These are phyloP conservation scores for Leptomonas seymouri DNA, from an alignment of 208 protist genomes.

Conservation along the genomic window DNA sequence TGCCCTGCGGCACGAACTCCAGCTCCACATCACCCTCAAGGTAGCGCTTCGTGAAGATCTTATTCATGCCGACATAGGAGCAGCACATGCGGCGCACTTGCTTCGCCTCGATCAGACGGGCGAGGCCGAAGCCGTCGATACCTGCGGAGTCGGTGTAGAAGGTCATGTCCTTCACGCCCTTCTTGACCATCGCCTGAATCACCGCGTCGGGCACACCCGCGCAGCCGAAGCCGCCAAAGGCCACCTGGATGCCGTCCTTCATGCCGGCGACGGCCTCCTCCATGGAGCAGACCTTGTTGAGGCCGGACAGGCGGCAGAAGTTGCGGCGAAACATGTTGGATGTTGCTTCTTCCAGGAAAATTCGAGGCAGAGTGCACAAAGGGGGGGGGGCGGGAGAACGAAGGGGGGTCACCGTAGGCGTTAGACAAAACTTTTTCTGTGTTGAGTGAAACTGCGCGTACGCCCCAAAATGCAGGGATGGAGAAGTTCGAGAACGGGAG, in stretches of 20 bases:
- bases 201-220: conserved; percentile 95
- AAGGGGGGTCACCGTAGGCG: too few species aligned
- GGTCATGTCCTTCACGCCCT: conserved; percentile 91
- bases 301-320: conserved; percentile 39
- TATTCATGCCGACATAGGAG: conserved; percentile 97
- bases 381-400: too few species aligned
- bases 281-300: conserved; percentile 80
- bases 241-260: conserved; percentile 56
- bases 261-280: conserved; percentile 83
- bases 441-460: too few species aligned
- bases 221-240: conserved; percentile 97
- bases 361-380: too few species aligned
- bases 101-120: conserved; percentile 92
- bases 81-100: conserved; percentile 91
- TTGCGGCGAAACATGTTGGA: conserved; percentile 71
- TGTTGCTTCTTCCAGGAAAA: not conserved
- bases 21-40: conserved; percentile 96
- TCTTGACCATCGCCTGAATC: conserved; percentile 87
- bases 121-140: conserved; percentile 96
- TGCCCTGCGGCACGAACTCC: conserved; percentile 96
- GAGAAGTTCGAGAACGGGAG: not conserved
- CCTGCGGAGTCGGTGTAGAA: conserved; percentile 96
- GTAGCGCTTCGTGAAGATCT: conserved; percentile 95
- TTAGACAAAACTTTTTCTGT: too few species aligned
- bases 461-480: too few species aligned